phyloP scores from a whole-genome alignment of 768 basidiomycete species.

The Lactifluus echinatus region DNA sequence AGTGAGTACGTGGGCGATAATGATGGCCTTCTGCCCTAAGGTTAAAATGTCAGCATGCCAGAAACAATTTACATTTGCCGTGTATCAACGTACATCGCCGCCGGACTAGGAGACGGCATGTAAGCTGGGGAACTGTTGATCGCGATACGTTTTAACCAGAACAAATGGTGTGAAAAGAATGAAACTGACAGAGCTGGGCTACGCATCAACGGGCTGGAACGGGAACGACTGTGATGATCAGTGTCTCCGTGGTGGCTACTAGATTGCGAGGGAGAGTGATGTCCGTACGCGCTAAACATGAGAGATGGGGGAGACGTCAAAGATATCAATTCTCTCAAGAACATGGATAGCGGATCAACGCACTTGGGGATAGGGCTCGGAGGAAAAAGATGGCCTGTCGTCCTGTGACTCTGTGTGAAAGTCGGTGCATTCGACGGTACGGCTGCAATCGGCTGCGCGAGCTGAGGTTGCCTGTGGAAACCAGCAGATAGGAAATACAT shows the following conservation, averaged over 20 bases:
- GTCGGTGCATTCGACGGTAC: neutral
- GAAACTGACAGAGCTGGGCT: slow-evolving; percentile 7
- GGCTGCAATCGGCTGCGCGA: neutral
- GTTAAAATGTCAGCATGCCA: neutral
- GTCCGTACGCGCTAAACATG: neutral
- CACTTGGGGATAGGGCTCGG: slow-evolving; percentile 2
- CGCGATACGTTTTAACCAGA: neutral
- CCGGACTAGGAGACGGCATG: neutral
- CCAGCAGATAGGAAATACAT: neutral
- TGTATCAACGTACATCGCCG: neutral
- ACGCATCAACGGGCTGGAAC: neutral
- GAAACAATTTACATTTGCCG: neutral
- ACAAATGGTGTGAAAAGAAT: neutral
- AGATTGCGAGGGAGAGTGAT: neutral
- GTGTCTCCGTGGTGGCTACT: neutral
- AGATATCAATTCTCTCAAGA: neutral
- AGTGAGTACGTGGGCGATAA: slow-evolving; percentile 23
- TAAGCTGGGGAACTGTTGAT: neutral
- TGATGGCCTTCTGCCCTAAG: slow-evolving; percentile 10
- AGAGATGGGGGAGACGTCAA: neutral
- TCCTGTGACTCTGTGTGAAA: neutral
- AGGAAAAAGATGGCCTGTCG: neutral
- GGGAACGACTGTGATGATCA: neutral
- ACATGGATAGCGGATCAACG: neutral
- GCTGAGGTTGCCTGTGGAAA: neutral